Conservation (phyloP, 306 rosid species). For the Vigna hirtella region DNA sequence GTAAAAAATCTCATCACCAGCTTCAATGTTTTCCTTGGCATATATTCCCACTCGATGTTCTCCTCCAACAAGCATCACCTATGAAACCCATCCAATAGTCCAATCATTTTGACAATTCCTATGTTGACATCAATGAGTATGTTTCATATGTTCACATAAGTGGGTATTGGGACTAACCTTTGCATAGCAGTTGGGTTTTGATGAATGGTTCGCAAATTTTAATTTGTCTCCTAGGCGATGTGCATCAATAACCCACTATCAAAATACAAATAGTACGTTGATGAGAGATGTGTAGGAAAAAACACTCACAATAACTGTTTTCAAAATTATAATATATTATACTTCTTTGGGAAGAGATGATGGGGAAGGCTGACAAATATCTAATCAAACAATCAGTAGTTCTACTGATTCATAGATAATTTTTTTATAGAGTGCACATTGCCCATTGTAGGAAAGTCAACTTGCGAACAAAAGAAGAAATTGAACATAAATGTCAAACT, state of each 20-base stretch:
- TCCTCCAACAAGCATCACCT: background rate
- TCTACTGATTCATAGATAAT: too few relatives aligned
- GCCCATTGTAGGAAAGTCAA: too few relatives aligned
- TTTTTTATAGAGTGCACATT: too few relatives aligned
- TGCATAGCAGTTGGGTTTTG: background rate
- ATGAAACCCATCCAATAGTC: background rate
- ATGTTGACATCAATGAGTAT: background rate
- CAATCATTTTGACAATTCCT: background rate
- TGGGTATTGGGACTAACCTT: background rate
- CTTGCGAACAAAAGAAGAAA: too few relatives aligned
- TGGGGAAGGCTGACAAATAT: too few relatives aligned
- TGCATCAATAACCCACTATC: background rate
- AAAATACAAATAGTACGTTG: background rate
- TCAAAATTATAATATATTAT: too few relatives aligned
- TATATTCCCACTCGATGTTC: background rate
- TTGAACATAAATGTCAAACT: too few relatives aligned
- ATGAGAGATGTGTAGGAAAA: background rate
- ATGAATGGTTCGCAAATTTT: conserved; percentile 5
- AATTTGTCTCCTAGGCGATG: background rate
- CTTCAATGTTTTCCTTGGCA: background rate
- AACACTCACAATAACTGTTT: too few relatives aligned
- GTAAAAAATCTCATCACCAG: background rate
- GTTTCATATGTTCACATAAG: background rate
- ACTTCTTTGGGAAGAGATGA: too few relatives aligned
- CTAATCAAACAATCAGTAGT: too few relatives aligned